phyloP scores from a whole-genome alignment of 164 flowering plant genomes.

The Dillenia suffruticosa region DNA sequence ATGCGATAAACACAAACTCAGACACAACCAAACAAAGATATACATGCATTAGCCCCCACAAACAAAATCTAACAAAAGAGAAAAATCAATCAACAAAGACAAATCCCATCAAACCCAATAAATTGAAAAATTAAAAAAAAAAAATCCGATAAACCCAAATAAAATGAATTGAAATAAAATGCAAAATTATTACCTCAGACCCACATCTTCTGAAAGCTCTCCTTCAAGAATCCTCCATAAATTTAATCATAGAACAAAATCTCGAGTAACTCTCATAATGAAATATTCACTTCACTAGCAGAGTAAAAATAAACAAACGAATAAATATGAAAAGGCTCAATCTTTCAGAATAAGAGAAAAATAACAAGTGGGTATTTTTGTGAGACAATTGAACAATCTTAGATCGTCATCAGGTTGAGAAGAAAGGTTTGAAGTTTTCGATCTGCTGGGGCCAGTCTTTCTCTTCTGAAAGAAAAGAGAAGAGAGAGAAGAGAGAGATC shows the following conservation, averaged over 20 bases:
- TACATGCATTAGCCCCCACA: not conserved
- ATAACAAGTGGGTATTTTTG: constrained; percentile 30
- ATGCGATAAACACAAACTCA: constrained; percentile 5
- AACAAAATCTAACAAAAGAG: not conserved
- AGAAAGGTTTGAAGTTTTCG: constrained; percentile 50
- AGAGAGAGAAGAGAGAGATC: constrained; percentile 74
- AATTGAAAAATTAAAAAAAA: constrained; percentile 14
- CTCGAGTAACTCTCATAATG: constrained; percentile 18
- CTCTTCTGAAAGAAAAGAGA: constrained; percentile 12
- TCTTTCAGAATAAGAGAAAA: constrained; percentile 7
- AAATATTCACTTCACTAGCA: constrained; percentile 28
- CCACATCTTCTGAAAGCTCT: constrained; percentile 48
- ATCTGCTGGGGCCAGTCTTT: constrained; percentile 67
- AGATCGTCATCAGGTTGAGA: constrained; percentile 54
- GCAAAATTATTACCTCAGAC: constrained; percentile 53
- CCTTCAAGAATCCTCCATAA: constrained; percentile 26
- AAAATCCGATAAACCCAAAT: constrained; percentile 1
- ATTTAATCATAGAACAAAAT: constrained; percentile 30
- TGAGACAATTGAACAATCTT: constrained; percentile 51
- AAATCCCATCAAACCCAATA: constrained; percentile 1
- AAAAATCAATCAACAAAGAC: not conserved
- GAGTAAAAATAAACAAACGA: constrained; percentile 5
- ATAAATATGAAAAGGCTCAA: constrained; percentile 3
- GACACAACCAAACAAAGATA: not conserved
- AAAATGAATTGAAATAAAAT: not conserved